A percentile compares a stretch with the other conserved stretches of the same genome.
Conservation (phyloP, 2,329 filamentous ascomycete genomes). For the Rhinocladiella similis region DNA sequence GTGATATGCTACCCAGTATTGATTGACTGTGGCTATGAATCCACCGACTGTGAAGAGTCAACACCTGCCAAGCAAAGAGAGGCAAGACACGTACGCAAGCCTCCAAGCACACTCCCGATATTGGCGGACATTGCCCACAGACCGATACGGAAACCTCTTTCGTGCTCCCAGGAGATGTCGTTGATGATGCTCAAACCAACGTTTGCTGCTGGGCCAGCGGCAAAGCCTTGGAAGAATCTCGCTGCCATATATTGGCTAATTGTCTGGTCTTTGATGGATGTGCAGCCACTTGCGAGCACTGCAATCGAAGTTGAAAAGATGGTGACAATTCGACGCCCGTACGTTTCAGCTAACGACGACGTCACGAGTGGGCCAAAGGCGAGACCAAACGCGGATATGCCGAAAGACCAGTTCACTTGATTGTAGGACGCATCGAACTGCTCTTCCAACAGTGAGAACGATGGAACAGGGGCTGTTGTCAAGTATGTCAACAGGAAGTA, state of each 20-base stretch:
- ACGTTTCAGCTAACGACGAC: constrained; percentile 37
- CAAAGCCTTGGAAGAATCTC: constrained; percentile 15
- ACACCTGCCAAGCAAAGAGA: too few species aligned
- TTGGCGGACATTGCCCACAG: constrained; percentile 13
- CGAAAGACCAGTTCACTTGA: constrained; percentile 15
- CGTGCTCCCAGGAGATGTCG: constrained; percentile 15
- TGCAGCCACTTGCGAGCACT: constrained; percentile 9
- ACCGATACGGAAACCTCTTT: constrained; percentile 9
- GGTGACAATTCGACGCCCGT: constrained; percentile 31
- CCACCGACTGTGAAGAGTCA: constrained; percentile 6
- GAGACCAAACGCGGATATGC: constrained; percentile 31
- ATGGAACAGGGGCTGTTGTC: constrained; percentile 10
- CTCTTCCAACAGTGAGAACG: constrained; percentile 9
- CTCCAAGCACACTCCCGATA: constrained; percentile 4
- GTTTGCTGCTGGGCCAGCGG: constrained; percentile 10
- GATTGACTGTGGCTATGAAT: constrained; percentile 1
- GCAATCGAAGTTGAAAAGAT: constrained; percentile 18
- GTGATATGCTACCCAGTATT: constrained; percentile 14
- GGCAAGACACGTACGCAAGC: background rate
- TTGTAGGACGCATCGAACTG: constrained; percentile 11
- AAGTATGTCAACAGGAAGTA: constrained; percentile 18
- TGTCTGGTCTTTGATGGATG: constrained; percentile 2
- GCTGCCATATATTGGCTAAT: constrained; percentile 15
- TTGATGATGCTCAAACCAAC: constrained; percentile 17
- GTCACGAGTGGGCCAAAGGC: constrained; percentile 37